phyloP scores from a whole-genome alignment of 2,329 filamentous ascomycete genomes.

The Beauveria asiatica region DNA sequence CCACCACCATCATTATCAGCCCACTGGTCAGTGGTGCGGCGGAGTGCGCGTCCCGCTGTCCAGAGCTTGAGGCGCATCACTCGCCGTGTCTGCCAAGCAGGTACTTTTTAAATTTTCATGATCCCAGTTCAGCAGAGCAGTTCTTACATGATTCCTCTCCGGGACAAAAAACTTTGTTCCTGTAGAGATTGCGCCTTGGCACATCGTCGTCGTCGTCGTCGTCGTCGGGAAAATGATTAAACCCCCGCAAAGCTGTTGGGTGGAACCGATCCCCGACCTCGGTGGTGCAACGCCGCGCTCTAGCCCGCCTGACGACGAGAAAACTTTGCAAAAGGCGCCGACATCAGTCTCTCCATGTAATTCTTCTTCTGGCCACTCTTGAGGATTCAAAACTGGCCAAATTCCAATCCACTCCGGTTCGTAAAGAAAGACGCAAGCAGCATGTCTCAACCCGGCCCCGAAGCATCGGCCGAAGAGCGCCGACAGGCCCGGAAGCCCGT shows the following conservation, averaged over 20 bases:
- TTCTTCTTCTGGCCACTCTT: not conserved
- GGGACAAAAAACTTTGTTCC: not conserved
- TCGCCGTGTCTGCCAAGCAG: not conserved
- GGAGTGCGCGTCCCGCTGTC: not conserved
- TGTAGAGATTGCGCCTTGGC: not conserved
- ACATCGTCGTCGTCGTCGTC: not conserved
- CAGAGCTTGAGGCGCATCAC: not conserved
- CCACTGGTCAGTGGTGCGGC: not conserved
- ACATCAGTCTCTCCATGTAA: not conserved
- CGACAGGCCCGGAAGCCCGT: conserved; percentile 35
- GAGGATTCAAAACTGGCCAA: not conserved
- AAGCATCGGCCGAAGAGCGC: conserved; percentile 25
- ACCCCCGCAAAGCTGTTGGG: conserved; percentile 2
- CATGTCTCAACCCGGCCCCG: conserved; percentile 8
- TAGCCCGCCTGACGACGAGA: not conserved
- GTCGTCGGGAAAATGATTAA: not conserved
- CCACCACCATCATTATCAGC: not conserved
- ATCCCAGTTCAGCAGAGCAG: too few relatives aligned
- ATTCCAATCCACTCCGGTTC: not conserved
- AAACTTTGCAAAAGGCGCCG: not conserved
- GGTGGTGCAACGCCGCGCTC: conserved; percentile 3
- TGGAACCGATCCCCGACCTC: conserved; percentile 7
- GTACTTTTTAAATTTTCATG: not conserved
- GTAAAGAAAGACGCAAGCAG: not conserved
- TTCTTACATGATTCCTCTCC: too few relatives aligned